Percentiles rank a stretch among this genome's conserved stretches.
phyloP scores from a whole-genome alignment of 1,284 basidiomycete genomes.

The Abortiporus biennis region DNA sequence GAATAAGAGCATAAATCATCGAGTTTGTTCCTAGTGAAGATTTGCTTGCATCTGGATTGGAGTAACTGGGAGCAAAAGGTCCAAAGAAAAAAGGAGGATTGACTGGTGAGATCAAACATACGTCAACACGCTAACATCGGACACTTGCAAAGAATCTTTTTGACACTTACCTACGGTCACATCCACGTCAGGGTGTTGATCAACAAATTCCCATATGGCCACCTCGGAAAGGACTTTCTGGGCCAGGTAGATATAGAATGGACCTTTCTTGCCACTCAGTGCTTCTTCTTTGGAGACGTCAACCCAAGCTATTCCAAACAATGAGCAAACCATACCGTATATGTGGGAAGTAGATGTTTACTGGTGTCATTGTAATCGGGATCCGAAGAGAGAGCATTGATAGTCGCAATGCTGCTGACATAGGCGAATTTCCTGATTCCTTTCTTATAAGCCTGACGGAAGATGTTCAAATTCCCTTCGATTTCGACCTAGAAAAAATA shows the following conservation, averaged over 20 bases:
- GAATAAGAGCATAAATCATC: conserved; percentile 12
- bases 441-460: conserved; percentile 21
- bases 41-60: conserved; percentile 3
- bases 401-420: conserved; percentile 18
- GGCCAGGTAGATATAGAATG: conserved; percentile 13
- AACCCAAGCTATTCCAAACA: conserved; percentile 19
- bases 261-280: conserved; percentile 2
- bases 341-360: too few species aligned
- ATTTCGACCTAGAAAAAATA: conserved; percentile 16
- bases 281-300: conserved; percentile 14
- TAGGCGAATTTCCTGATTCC: conserved; percentile 23
- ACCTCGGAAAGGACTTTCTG: conserved; percentile 16
- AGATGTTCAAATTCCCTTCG: conserved; percentile 22
- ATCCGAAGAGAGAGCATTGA: too few species aligned
- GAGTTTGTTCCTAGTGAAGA: conserved; percentile 12
- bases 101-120: conserved; percentile 15
- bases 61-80: conserved; percentile 14
- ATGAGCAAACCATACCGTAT: too few species aligned
- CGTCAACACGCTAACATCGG: not conserved
- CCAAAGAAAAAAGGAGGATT: conserved; percentile 16
- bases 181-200: conserved; percentile 15
- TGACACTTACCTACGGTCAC: conserved; percentile 12
- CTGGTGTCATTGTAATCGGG: too few species aligned
- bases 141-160: not conserved
- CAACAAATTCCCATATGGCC: conserved; percentile 17